phyloP scores from a whole-genome alignment of 1,284 basidiomycete genomes.

The Rhodofomes roseus region DNA sequence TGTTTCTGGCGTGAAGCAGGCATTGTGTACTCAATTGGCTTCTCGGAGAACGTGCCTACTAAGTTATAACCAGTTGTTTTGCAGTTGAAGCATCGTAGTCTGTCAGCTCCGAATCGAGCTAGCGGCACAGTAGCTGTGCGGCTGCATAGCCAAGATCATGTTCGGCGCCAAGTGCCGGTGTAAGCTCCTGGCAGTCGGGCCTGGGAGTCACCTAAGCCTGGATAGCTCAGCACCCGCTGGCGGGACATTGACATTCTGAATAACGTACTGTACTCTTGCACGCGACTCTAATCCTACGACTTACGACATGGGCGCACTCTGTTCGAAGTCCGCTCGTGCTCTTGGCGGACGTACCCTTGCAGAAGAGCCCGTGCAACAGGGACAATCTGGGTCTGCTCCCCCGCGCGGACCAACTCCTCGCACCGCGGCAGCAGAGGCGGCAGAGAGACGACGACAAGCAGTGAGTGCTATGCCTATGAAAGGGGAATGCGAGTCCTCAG shows the following conservation, averaged over 20 bases:
- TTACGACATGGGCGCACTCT: constrained; percentile 58
- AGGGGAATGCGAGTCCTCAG: constrained; percentile 6
- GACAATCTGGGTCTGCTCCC: not conserved
- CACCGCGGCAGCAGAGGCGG: constrained; percentile 63
- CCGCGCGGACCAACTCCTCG: constrained; percentile 37
- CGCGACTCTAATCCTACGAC: constrained; percentile 1
- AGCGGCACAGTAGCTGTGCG: too few relatives aligned
- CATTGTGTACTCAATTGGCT: too few relatives aligned
- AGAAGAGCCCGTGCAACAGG: constrained; percentile 14
- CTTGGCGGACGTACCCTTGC: constrained; percentile 51
- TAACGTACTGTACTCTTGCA: not conserved
- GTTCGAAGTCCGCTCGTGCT: constrained; percentile 54
- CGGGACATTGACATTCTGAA: not conserved
- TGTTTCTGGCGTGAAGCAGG: too few relatives aligned
- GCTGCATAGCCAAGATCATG: not conserved
- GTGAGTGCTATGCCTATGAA: constrained; percentile 38
- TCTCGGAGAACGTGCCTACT: too few relatives aligned
- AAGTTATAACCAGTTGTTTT: too few relatives aligned
- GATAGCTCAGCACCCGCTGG: constrained; percentile 3
- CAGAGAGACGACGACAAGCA: constrained; percentile 60
- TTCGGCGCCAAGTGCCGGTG: not conserved
- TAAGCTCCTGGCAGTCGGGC: not conserved
- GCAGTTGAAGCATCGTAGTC: too few relatives aligned
- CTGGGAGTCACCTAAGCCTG: constrained; percentile 2
- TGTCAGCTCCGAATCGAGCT: too few relatives aligned